These are phyloP conservation scores for Kwoniella shivajii DNA, from an alignment of 1,284 basidiomycete genomes.

Conservation along the genomic window DNA sequence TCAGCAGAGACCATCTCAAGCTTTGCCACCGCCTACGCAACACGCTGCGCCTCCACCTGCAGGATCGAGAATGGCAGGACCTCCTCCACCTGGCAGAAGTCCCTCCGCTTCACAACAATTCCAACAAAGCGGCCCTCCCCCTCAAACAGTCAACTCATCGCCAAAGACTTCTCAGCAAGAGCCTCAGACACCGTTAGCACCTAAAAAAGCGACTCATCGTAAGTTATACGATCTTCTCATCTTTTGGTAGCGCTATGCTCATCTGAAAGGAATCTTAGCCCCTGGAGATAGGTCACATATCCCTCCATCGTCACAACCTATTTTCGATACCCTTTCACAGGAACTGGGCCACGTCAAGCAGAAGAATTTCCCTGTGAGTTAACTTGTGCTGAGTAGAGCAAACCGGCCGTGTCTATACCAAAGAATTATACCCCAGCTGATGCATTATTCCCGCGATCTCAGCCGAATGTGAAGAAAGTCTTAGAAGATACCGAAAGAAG, in stretches of 20 bases:
- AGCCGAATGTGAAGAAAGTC: slow-evolving; percentile 80
- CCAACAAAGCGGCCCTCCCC: not conserved
- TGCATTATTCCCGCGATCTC: too few relatives aligned
- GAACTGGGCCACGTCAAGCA: slow-evolving; percentile 70
- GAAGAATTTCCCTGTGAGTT: slow-evolving; percentile 65
- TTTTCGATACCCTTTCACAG: slow-evolving; percentile 67
- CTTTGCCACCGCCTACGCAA: slow-evolving; percentile 8
- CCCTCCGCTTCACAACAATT: slow-evolving; percentile 15
- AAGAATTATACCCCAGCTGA: too few relatives aligned
- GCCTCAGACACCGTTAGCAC: slow-evolving; percentile 62
- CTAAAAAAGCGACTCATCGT: slow-evolving; percentile 59
- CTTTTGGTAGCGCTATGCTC: not conserved
- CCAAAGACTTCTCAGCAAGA: slow-evolving; percentile 3
- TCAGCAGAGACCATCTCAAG: slow-evolving; percentile 2
- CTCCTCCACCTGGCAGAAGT: slow-evolving; percentile 38
- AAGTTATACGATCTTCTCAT: not conserved
- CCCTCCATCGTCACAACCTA: slow-evolving; percentile 67
- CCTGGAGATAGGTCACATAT: slow-evolving; percentile 90
- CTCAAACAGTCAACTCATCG: slow-evolving; percentile 5
- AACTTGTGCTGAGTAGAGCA: not conserved
- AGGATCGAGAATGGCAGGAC: slow-evolving; percentile 38
- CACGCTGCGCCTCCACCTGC: slow-evolving; percentile 18
- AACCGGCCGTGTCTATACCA: too few relatives aligned
- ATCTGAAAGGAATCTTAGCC: slow-evolving; percentile 58
- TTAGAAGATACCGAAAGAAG: slow-evolving; percentile 86